Conservation (phyloP, 1,284 basidiomycete genomes). For the Phylloporus sp. region DNA sequence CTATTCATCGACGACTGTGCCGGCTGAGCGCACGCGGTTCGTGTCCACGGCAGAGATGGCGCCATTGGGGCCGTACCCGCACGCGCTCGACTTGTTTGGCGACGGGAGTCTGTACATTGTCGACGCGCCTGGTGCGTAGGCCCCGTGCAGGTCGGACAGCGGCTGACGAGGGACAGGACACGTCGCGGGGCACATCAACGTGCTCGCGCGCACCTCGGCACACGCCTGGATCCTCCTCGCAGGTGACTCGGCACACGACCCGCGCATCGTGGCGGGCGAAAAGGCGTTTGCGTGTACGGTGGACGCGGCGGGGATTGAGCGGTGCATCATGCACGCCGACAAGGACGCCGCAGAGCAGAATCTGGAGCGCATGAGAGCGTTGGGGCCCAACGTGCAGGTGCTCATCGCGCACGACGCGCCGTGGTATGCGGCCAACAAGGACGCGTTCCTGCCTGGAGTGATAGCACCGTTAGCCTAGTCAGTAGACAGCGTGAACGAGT, state of each 20-base stretch:
- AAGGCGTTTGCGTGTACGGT: constrained; percentile 45
- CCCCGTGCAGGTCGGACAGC: not conserved
- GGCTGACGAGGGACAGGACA: not conserved
- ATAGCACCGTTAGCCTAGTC: constrained; percentile 38
- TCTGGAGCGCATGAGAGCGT: constrained; percentile 49
- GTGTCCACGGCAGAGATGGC: constrained; percentile 46
- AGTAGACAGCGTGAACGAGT: not conserved
- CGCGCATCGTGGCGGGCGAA: constrained; percentile 57
- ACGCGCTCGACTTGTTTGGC: constrained; percentile 59
- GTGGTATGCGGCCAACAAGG: constrained; percentile 60
- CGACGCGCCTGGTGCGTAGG: constrained; percentile 50
- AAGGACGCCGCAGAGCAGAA: constrained; percentile 51
- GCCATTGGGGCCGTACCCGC: constrained; percentile 46
- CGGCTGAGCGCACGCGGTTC: constrained; percentile 49
- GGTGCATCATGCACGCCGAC: constrained; percentile 53
- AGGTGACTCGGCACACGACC: constrained; percentile 64
- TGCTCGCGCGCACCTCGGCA: constrained; percentile 61
- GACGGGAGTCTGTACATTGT: constrained; percentile 67
- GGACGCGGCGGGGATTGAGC: constrained; percentile 27
- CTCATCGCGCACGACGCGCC: constrained; percentile 60
- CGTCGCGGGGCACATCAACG: constrained; percentile 46
- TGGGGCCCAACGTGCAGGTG: constrained; percentile 52
- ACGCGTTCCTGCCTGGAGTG: constrained; percentile 54
- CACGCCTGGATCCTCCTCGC: constrained; percentile 67
- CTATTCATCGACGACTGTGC: constrained; percentile 49